These are phyloP conservation scores for Penicillium sp. DNA, from an alignment of 2,329 filamentous ascomycete species.

Conservation along the genomic window DNA sequence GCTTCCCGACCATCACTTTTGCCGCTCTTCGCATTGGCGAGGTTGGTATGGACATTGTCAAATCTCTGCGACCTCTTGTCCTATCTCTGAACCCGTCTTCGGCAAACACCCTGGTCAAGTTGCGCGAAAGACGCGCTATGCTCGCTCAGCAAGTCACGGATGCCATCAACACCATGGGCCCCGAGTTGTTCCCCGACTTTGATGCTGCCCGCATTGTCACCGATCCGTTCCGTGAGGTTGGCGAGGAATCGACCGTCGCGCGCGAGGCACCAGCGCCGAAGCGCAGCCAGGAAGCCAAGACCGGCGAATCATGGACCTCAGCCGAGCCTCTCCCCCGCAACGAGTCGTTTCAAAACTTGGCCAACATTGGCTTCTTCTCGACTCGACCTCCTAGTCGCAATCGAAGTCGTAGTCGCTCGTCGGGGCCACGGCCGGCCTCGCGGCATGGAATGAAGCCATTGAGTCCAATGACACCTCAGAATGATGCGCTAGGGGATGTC, in stretches of 20 bases:
- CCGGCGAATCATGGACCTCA: conserved; percentile 20
- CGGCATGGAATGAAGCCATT: conserved; percentile 65
- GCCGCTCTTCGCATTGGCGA: conserved; percentile 91
- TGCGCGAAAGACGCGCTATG: conserved; percentile 65
- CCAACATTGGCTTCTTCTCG: conserved; percentile 81
- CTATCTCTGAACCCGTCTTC: conserved; percentile 79
- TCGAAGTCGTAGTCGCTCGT: conserved; percentile 64
- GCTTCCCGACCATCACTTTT: conserved; percentile 86
- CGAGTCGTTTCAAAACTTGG: conserved; percentile 89
- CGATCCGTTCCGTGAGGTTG: conserved; percentile 42
- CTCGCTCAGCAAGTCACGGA: conserved; percentile 80
- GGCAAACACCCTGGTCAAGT: conserved; percentile 72
- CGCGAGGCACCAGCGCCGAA: conserved; percentile 18
- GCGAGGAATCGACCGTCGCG: conserved; percentile 12
- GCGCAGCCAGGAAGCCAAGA: conserved; percentile 18
- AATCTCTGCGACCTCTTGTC: conserved; percentile 81
- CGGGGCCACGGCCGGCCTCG: conserved; percentile 56
- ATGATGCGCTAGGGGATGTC: conserved; percentile 73
- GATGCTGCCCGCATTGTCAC: conserved; percentile 65
- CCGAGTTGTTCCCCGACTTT: conserved; percentile 96
- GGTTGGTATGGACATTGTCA: conserved; percentile 97
- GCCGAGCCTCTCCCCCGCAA: conserved; percentile 65
- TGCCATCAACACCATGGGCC: conserved; percentile 89
- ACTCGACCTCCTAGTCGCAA: conserved; percentile 79
- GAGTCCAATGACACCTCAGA: conserved; percentile 59